Evolutionary conservation across 805 yeast species (phyloP).

Genomic region (Starmerella etchellsii): DNA sequence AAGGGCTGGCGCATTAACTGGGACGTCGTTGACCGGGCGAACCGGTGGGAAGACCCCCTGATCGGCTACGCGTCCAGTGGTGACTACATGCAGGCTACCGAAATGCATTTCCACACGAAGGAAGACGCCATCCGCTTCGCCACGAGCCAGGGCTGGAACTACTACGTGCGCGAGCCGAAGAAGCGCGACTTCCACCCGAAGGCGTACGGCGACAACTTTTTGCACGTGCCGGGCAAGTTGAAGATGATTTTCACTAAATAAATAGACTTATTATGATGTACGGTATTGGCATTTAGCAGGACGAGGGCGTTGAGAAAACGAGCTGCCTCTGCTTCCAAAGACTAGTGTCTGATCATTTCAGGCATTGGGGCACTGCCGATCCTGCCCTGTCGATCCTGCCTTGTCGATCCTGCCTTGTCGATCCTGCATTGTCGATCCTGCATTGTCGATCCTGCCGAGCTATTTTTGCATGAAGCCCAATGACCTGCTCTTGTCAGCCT

Average conservation of each 20-base stretch:
- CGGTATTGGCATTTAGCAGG: no score
- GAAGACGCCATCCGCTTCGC: slow-evolving; percentile 73
- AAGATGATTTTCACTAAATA: slow-evolving; percentile 74
- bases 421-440: no score
- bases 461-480: no score
- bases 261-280: no score
- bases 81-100: slow-evolving; percentile 69
- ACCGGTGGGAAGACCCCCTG: slow-evolving; percentile 81
- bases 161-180: slow-evolving; percentile 71
- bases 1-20: slow-evolving; percentile 64
- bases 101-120: slow-evolving; percentile 56
- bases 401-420: no score
- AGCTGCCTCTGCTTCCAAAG: no score
- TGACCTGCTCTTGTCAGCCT: no score
- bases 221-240: slow-evolving; percentile 54
- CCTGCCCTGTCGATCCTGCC: no score
- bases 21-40: slow-evolving; percentile 64
- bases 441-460: no score
- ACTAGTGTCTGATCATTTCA: no score
- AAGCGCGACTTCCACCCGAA: slow-evolving; percentile 59
- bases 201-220: slow-evolving; percentile 60
- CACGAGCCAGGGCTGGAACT: slow-evolving; percentile 74
- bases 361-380: no score
- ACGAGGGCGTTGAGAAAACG: no score
- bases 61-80: slow-evolving; percentile 74